Conservation (phyloP, 208 protist genomes). For the Leishmania martiniquensis region DNA sequence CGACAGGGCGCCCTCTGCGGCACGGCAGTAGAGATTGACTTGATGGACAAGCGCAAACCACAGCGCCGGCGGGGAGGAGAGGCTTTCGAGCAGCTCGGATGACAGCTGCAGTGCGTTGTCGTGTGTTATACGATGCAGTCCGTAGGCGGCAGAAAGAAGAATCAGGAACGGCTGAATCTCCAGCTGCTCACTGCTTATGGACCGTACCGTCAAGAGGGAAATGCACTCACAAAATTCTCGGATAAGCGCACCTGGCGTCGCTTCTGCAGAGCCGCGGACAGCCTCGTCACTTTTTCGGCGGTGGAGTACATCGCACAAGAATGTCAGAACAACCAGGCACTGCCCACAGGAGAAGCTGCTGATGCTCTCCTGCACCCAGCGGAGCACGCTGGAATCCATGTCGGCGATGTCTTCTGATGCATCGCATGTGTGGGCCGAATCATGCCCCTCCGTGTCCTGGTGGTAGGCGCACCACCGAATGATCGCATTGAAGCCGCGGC, state of each 20-base stretch:
- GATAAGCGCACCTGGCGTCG: not conserved
- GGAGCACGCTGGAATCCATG: conserved; percentile 51
- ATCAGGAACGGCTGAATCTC: conserved; percentile 68
- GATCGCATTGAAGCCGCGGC: conserved; percentile 58
- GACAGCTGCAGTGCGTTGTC: conserved; percentile 17
- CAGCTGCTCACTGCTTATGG: conserved; percentile 55
- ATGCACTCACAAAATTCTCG: conserved; percentile 17
- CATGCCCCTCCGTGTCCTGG: conserved; percentile 27
- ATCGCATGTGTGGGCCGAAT: not conserved
- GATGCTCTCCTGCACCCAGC: conserved; percentile 53
- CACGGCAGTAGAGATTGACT: conserved; percentile 20
- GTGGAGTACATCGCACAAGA: conserved; percentile 69
- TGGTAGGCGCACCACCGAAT: conserved; percentile 71
- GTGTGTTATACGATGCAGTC: conserved; percentile 39
- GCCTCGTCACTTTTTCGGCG: not conserved
- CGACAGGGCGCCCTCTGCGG: not conserved
- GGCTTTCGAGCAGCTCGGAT: conserved; percentile 9
- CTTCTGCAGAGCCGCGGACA: not conserved
- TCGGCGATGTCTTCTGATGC: not conserved
- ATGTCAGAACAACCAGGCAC: conserved; percentile 64
- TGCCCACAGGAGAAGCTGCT: conserved; percentile 72
- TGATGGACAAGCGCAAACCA: conserved; percentile 66
- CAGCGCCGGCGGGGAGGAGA: conserved; percentile 45
- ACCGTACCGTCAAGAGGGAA: conserved; percentile 21
- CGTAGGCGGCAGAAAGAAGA: conserved; percentile 67